Conservation (phyloP, 257 asterid genomes). For the Rauvolfia tetraphylla region DNA sequence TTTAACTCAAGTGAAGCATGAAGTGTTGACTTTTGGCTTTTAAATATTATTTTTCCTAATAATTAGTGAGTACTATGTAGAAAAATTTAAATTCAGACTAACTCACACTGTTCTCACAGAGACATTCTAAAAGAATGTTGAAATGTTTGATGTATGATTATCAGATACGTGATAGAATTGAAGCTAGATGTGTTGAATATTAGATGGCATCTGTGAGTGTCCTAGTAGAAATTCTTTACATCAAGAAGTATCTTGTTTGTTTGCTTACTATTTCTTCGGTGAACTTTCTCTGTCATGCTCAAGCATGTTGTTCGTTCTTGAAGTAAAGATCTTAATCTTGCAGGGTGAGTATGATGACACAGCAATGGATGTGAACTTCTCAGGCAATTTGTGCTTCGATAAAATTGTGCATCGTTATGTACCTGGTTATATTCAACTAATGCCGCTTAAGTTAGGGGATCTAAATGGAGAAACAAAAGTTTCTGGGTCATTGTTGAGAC, state of each 20-base stretch:
- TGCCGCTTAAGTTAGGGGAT: constrained; percentile 80
- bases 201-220: not conserved
- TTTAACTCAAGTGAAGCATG: not conserved
- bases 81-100: not conserved
- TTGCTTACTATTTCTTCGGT: not conserved
- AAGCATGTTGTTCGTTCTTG: constrained; percentile 1
- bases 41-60: not conserved
- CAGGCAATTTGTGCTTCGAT: constrained; percentile 87
- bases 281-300: constrained; percentile 2
- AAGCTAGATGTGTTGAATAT: not conserved
- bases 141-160: not conserved
- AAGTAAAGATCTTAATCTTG: constrained; percentile 25
- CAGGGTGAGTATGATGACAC: constrained; percentile 96
- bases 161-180: not conserved
- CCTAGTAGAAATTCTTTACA: not conserved
- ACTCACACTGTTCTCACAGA: not conserved
- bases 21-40: not conserved
- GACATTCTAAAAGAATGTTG: not conserved
- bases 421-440: constrained; percentile 68
- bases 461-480: constrained; percentile 95
- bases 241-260: not conserved
- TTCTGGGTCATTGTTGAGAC: constrained; percentile 90
- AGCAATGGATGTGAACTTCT: constrained; percentile 95
- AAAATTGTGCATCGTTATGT: constrained; percentile 82
- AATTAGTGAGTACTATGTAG: not conserved